Evolutionary conservation across 148 eudicot genomes (phyloP).

Genomic region (Oxyria digyna): DNA sequence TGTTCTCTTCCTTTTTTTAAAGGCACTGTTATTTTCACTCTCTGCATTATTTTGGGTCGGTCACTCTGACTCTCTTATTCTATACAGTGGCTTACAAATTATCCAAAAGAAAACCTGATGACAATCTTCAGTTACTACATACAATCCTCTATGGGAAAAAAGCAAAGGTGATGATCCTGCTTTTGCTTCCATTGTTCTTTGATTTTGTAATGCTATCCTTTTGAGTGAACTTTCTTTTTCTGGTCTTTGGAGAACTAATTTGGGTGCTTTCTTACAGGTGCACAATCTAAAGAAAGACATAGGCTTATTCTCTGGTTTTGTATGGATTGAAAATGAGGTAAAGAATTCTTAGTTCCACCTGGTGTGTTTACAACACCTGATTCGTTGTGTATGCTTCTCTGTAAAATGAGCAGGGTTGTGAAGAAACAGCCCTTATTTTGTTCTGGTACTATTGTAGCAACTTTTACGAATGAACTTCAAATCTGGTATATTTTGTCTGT

Average conservation of each 20-base stretch:
- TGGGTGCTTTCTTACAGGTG: slow-evolving; percentile 26
- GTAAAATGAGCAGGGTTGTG: too few species aligned
- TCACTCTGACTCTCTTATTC: slow-evolving; percentile 10
- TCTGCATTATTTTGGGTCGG: slow-evolving; percentile 10
- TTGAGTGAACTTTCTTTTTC: not conserved
- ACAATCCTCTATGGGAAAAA: slow-evolving; percentile 69
- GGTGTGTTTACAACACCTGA: not conserved
- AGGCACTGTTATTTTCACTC: not conserved
- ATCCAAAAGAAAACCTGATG: slow-evolving; percentile 91
- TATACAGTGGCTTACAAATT: slow-evolving; percentile 83
- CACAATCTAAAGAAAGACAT: slow-evolving; percentile 61
- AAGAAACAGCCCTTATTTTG: too few species aligned
- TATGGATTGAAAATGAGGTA: slow-evolving; percentile 84
- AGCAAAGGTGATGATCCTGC: slow-evolving; percentile 56
- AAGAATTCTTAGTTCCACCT: not conserved
- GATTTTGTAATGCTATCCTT: not conserved
- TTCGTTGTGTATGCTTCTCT: too few species aligned
- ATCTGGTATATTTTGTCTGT: too few species aligned
- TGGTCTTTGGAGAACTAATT: not conserved
- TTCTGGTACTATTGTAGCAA: too few species aligned
- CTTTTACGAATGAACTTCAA: too few species aligned
- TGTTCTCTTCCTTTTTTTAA: not conserved
- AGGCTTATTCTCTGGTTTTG: slow-evolving; percentile 84
- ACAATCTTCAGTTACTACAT: slow-evolving; percentile 77
- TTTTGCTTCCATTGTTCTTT: not conserved